Base-by-base conservation (phyloP, 2,329 filamentous ascomycete genomes). In the Claviceps arundinis region DNA sequence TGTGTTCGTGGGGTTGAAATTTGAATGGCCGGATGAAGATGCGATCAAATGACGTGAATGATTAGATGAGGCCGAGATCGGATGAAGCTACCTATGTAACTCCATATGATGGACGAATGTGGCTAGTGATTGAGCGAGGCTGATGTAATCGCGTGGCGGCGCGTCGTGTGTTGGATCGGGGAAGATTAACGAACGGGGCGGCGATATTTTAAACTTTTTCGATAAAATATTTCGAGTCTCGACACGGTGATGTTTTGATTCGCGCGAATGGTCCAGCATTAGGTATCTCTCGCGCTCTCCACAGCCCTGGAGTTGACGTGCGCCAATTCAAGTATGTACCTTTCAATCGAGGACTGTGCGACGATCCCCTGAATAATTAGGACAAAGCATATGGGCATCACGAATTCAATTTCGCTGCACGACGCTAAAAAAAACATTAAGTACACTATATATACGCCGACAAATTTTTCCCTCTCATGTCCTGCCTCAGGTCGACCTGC, bases 401-500 rank as follows among this genome's bases (percentile, higher is more conserved):
- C 5, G 24, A 41, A 50, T 17, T 44, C n/a, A 16, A 44, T 37
- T 19, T 46, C 42, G 49, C 42, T 45, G 24, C 16, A 44, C 14
- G 19, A 47, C 14, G 46, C 40, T 48, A 37, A 37, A 30, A 26
- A 26, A 17, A 6, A 41, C 41, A 22, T 19, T 37, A 43, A 49
- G 37, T 54, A 37, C 44, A 45, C 34, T 24, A 24, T n/a, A 46
- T 8, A 41, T 53, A 19, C 11, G 48, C 13, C 22, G 42, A 30
- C 8, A 37, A 37, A 47, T 5, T 7, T 22, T 11, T 37, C 5
- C 24, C 14, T 3, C 63, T 5, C 5, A 5, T n/a, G 2, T 30
- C 37, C 24, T 45, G 14, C 14, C 34, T 50, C 37, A 53, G 13
- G 47, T 50, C 30, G 48, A 51, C 42, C 56, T 54, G 50, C 57